A percentile compares a stretch with the other conserved stretches of the same genome.
Evolutionary conservation across 331 rosid genomes (phyloP).

Genomic region (Malus hybrid): DNA sequence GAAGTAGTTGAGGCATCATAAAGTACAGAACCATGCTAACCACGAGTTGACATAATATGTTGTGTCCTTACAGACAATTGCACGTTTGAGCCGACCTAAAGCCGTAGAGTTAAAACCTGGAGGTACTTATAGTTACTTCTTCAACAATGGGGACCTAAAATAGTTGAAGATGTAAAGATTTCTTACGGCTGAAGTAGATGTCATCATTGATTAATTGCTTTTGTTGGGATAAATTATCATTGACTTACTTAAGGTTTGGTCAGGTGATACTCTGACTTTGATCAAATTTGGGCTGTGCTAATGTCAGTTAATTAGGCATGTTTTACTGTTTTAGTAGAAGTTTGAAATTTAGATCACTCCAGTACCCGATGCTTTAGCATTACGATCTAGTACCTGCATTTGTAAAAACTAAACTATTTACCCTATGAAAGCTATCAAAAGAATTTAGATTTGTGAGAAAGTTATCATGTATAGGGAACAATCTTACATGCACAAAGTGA

Average conservation of each 20-base stretch:
- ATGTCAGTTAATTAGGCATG: neutral
- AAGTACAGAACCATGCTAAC: neutral
- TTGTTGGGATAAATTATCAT: conserved; percentile 11
- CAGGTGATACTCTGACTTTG: conserved; percentile 1
- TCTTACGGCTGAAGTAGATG: conserved; percentile 16
- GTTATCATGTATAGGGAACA: too few relatives aligned
- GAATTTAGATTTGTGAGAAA: too few relatives aligned
- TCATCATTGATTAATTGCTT: neutral
- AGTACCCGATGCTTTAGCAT: neutral
- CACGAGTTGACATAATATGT: conserved; percentile 11
- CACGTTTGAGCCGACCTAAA: neutral
- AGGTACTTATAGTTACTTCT: neutral
- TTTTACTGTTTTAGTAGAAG: neutral
- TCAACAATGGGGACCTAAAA: neutral
- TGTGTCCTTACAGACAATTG: conserved; percentile 2
- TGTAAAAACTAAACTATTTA: too few relatives aligned
- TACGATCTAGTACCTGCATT: too few relatives aligned
- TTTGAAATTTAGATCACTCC: neutral
- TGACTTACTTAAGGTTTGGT: neutral
- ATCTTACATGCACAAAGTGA: too few relatives aligned
- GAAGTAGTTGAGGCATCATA: conserved; percentile 15
- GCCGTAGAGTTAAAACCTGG: conserved; percentile 1
- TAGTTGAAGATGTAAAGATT: neutral
- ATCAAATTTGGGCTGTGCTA: neutral
- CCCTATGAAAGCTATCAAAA: too few relatives aligned